phyloP scores from a whole-genome alignment of 768 basidiomycete genomes.

The Dentipellis sp. region DNA sequence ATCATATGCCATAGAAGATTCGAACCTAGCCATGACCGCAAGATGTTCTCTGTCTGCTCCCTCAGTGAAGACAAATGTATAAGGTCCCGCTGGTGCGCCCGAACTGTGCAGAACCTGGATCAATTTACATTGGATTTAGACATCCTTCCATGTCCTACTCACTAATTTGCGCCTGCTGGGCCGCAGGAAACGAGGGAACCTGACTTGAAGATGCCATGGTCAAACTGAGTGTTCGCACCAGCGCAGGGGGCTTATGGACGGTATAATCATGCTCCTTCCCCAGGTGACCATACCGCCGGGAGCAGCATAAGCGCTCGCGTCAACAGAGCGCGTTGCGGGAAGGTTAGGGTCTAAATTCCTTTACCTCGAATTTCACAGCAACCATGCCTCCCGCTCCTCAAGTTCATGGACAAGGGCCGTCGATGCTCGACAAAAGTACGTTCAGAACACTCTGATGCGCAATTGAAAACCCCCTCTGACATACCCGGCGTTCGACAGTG shows the following conservation, averaged over 20 bases:
- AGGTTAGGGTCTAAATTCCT: constrained; percentile 7
- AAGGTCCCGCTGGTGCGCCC: constrained; percentile 77
- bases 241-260: too few species aligned
- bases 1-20: constrained; percentile 2
- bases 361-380: constrained; percentile 1
- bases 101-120: constrained; percentile 35
- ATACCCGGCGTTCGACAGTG: constrained; percentile 29
- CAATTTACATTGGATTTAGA: too few species aligned
- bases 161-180: constrained; percentile 87
- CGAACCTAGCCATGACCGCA: constrained; percentile 73
- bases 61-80: constrained; percentile 67
- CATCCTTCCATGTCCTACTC: constrained; percentile 20
- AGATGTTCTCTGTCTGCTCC: constrained; percentile 65
- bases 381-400: constrained; percentile 7
- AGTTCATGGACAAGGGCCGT: constrained; percentile 13
- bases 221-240: too few species aligned
- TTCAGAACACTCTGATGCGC: background rate
- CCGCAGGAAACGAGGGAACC: constrained; percentile 45
- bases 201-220: too few species aligned
- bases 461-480: constrained; percentile 6
- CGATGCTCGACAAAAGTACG: constrained; percentile 16
- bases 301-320: too few species aligned
- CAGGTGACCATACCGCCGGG: too few species aligned
- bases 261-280: too few species aligned
- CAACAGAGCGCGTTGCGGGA: too few species aligned